Base-by-base conservation (phyloP, 225 moss, liverwort and hornwort genomes). In the Asterella californica region DNA sequence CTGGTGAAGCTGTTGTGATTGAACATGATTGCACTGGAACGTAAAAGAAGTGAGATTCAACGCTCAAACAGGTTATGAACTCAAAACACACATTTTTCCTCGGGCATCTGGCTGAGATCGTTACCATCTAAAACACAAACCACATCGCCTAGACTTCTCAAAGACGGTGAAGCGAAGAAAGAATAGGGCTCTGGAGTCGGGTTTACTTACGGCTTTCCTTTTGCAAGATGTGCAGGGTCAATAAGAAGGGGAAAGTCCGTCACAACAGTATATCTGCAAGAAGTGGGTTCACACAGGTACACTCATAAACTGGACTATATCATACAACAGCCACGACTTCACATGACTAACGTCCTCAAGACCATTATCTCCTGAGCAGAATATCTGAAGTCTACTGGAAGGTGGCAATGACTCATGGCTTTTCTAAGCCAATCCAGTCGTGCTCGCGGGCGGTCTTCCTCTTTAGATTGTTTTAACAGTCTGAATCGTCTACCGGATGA, bases 201-300 rank as follows among this genome's bases (percentile, higher is more conserved):
- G 1, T 55, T 9, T 14, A 81, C 81, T 64, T 68, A 75, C 81
- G 45, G 74, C 32, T 74, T 60, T 54, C 81, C 81, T 24, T 24
- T 75, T 2, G 25, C 15, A 32, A 50, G 3, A 2, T 47, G 47
- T 10, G 30, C 42, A 6, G 65, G 19, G 76, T 68, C 81, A 33
- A 75, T 27, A 25, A 38, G n/a, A n/a, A 81, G 45, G 3, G 81
- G 76, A 38, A 65, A 76, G n/a, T 81, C 81, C 68, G 69, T 32
- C 34, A 76, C 45, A 49, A 81, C 49, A 11, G 37, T 81, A 30
- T 81, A 81, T 76, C 81, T 81, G 69, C 52, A 76, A 42, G 18
- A 64, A 15, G 10, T 52, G 33, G 22, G 29, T 42, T 42, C 42
- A 42, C 42, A 42, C 4, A 42, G 42, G 42, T 42, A 52, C 14